Percentiles rank a stretch among this genome's conserved stretches.
Conservation (phyloP, 441 rosid species). For the Erodium chrysanthum region DNA sequence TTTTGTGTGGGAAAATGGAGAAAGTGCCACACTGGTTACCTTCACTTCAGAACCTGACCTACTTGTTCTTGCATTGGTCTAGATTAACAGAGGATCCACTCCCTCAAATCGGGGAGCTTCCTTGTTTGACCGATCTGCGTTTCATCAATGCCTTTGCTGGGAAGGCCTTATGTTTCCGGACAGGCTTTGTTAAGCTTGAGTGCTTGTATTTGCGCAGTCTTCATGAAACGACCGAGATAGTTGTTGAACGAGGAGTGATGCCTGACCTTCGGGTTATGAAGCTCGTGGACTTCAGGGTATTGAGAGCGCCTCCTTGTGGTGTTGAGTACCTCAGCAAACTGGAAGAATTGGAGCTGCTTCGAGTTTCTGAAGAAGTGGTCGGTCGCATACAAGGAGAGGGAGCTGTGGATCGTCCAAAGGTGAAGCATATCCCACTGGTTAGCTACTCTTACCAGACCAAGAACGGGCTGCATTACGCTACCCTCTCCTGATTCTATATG, state of each 20-base stretch:
- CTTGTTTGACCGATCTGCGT: neutral
- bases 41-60: neutral
- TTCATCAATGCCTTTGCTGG: neutral
- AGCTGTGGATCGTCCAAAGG: neutral
- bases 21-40: neutral
- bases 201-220: neutral
- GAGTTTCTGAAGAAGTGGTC: neutral
- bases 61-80: neutral
- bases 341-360: neutral
- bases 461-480: neutral
- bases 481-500: neutral
- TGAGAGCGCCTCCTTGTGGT: neutral
- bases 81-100: neutral
- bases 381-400: neutral
- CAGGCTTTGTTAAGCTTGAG: neutral
- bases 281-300: neutral
- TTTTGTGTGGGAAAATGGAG: neutral
- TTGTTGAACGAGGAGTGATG: neutral
- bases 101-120: neutral
- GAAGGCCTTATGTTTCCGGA: neutral
- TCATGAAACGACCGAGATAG: neutral
- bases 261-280: neutral
- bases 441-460: neutral
- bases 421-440: slow-evolving; percentile 3
- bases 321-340: neutral